Evolutionary conservation across 106 monocot species (phyloP), one percentile per base, ranked within the genome.

Genomic region (Dioscorea zingiberensis): DNA sequence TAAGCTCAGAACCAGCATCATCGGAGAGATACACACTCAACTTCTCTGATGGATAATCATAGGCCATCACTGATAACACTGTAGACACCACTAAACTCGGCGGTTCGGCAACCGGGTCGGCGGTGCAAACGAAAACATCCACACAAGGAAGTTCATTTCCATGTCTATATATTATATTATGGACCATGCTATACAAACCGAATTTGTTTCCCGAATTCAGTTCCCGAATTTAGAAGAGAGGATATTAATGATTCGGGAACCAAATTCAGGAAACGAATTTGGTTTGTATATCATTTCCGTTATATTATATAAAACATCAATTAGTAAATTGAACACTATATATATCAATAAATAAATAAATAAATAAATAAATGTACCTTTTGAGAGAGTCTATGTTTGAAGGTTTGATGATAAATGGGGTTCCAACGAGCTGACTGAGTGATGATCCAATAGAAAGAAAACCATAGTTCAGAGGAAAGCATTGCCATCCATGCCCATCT

Each of bases 381-480:
- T 22, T 68, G 32, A 4, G 66, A 63, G 54, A 81, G 73, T 44
- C 76, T 67, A 19, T 78, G 67, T 44, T 71, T 78, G 69, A 79
- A 79, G 46, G 79, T 73, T 28, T 16, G 48, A 21, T 64, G 84
- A 68, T 79, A 76, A 47, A 66, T 22, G 6, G 72, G 79, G 49
- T 57, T 69, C 75, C 79, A 84, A 0, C 84, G 79, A 9, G 61
- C 56, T n/a, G 79, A 68, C n/a, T 72, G 79, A 22, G 68, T 79
- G 19, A 80, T 19, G 17, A 84, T 28, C 84, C 84, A 84, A 64
- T 79, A 80, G 25, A 84, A 44, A 4, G 76, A 71, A 55, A 84
- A 84, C 76, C 84, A 84, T 24, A 80, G 25, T 71, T 84, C 84
- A 11, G 79, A 74, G 1, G 24, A 63, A 47, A 71, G 58, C 54